Conservation (phyloP, 495 filamentous ascomycete species). For the Penicillium robsamsonii region DNA sequence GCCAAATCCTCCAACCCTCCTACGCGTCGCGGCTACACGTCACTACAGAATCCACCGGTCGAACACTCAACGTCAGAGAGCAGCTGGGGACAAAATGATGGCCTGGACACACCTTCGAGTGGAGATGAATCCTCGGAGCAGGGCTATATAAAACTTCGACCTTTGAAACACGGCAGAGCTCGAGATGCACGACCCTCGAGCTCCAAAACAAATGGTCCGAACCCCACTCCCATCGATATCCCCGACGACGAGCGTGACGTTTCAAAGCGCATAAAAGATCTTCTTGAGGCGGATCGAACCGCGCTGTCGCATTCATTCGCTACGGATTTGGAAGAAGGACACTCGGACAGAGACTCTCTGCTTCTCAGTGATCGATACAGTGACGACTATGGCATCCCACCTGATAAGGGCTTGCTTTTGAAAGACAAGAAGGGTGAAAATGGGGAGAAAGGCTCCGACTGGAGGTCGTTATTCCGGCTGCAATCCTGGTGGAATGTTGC, state of each 20-base stretch:
- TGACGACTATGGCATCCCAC: conserved; percentile 25
- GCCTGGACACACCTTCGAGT: conserved; percentile 9
- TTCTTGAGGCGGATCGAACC: conserved; percentile 17
- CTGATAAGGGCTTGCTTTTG: conserved; percentile 11
- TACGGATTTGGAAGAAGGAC: conserved; percentile 23
- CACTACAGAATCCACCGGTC: not conserved
- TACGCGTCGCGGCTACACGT: conserved; percentile 4
- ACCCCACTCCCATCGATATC: conserved; percentile 2
- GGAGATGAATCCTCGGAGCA: conserved; percentile 20
- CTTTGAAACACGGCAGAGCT: conserved; percentile 4
- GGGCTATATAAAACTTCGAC: conserved; percentile 21
- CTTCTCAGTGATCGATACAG: conserved; percentile 24
- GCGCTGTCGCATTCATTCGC: conserved; percentile 21
- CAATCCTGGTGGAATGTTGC: conserved; percentile 24
- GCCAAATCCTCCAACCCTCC: not conserved
- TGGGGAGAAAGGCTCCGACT: not conserved
- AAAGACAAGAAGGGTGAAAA: not conserved
- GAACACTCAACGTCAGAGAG: not conserved
- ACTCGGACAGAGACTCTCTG: conserved; percentile 11
- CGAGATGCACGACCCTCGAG: conserved; percentile 1
- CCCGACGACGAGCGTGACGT: conserved; percentile 18
- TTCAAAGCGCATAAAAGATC: conserved; percentile 19
- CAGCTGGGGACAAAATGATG: conserved; percentile 1
- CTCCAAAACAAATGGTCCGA: conserved; percentile 2
- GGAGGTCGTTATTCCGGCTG: conserved; percentile 14